These are phyloP conservation scores for Parastagonospora avenae DNA, from an alignment of 2,329 filamentous ascomycete genomes.

Conservation along the genomic window DNA sequence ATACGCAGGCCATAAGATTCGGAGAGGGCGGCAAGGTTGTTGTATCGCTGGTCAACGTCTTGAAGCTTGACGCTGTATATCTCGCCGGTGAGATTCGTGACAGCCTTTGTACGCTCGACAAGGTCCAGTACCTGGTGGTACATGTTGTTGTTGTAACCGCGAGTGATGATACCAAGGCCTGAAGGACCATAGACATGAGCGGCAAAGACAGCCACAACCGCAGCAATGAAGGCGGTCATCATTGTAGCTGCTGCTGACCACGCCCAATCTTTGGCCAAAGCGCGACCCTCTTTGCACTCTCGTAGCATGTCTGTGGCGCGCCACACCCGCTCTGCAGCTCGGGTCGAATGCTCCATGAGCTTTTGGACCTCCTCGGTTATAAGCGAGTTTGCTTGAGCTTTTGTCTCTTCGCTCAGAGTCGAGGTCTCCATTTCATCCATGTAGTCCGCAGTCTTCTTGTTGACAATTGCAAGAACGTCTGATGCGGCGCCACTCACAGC, in stretches of 20 bases:
- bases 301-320: conserved; percentile 18
- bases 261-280: background rate
- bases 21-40: conserved; percentile 5
- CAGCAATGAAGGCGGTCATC: background rate
- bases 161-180: background rate
- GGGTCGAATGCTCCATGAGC: conserved; percentile 17
- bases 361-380: conserved; percentile 19
- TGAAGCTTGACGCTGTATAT: conserved; percentile 12
- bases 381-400: conserved; percentile 5
- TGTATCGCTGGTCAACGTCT: conserved; percentile 9
- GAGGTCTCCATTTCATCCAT: conserved; percentile 15
- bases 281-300: background rate
- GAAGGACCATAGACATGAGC: background rate
- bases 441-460: conserved; percentile 12
- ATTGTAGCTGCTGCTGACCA: background rate
- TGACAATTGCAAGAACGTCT: conserved; percentile 16
- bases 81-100: conserved; percentile 14
- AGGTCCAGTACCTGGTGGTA: conserved; percentile 9
- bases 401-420: conserved; percentile 1
- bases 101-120: conserved; percentile 9
- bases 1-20: conserved; percentile 19
- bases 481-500: conserved; percentile 12
- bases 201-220: background rate
- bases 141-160: background rate
- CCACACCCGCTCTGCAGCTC: conserved; percentile 18